Percentiles rank a stretch among this genome's conserved stretches.
Evolutionary conservation across 805 yeast species (phyloP).

Genomic region (Wilhelminamyces savonicus): DNA sequence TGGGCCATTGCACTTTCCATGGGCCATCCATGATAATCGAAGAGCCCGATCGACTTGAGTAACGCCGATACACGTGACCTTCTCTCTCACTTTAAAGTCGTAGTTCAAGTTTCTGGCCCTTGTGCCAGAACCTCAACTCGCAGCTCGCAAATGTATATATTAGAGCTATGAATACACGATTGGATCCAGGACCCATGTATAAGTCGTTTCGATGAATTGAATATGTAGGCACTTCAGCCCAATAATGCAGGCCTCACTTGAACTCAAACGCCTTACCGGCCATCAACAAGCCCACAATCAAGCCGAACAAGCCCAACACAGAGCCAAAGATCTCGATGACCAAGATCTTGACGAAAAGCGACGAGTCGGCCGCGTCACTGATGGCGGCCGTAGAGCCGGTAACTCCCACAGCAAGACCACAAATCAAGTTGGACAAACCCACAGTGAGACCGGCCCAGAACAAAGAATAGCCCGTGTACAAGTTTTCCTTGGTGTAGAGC

Average conservation of each 20-base stretch:
- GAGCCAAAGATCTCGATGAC: conserved; percentile 98
- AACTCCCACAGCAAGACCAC: conserved; percentile 96
- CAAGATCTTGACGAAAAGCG: conserved; percentile 89
- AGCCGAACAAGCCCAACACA: conserved; percentile 90
- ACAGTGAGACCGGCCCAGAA: conserved; percentile 99
- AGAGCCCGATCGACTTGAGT: too few relatives aligned
- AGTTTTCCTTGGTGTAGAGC: conserved; percentile 71
- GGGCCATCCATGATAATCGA: too few relatives aligned
- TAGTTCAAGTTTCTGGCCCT: too few relatives aligned
- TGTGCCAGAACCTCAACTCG: too few relatives aligned
- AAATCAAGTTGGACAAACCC: conserved; percentile 85
- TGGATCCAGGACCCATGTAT: too few relatives aligned
- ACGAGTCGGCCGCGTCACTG: conserved; percentile 94
- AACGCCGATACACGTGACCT: too few relatives aligned
- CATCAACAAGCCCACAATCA: conserved; percentile 95
- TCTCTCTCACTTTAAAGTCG: too few relatives aligned
- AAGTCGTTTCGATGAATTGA: too few relatives aligned
- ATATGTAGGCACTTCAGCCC: too few relatives aligned
- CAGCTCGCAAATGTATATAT: too few relatives aligned
- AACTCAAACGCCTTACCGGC: conserved; percentile 93
- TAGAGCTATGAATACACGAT: too few relatives aligned
- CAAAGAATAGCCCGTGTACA: conserved; percentile 90
- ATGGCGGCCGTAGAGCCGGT: conserved; percentile 99
- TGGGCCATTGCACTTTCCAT: too few relatives aligned
- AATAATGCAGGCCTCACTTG: conserved; percentile 44